Evolutionary conservation across 2,329 filamentous ascomycete species (phyloP).

Genomic region (Aspergillus niger): DNA sequence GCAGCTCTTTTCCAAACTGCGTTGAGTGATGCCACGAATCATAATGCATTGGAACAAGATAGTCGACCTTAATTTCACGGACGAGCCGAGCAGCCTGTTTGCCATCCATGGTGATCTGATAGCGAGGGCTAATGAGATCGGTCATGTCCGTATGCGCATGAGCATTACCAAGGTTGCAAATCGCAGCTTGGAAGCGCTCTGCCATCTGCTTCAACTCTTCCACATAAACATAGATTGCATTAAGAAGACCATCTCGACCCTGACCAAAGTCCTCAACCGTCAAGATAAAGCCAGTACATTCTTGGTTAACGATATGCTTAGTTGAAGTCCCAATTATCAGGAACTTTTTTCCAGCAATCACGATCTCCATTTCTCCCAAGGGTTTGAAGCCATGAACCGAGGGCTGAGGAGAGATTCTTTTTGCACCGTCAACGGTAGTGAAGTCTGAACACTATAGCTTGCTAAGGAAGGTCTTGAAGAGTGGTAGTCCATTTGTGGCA

Average conservation of each 20-base stretch:
- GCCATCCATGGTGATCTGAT: slow-evolving; percentile 51
- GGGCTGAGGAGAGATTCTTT: slow-evolving; percentile 48
- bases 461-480: no score
- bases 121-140: slow-evolving; percentile 21
- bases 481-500: no score
- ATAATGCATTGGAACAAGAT: slow-evolving; percentile 52
- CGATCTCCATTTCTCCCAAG: slow-evolving; percentile 40
- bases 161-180: slow-evolving; percentile 48
- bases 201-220: slow-evolving; percentile 42
- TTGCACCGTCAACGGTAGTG: slow-evolving; percentile 50
- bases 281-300: slow-evolving; percentile 52
- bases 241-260: slow-evolving; percentile 39
- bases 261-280: slow-evolving; percentile 41
- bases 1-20: slow-evolving; percentile 36
- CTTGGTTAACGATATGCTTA: slow-evolving; percentile 47
- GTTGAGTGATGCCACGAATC: slow-evolving; percentile 52
- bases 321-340: slow-evolving; percentile 48
- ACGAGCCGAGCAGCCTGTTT: slow-evolving; percentile 44
- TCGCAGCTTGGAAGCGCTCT: slow-evolving; percentile 41
- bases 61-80: slow-evolving; percentile 43
- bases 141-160: slow-evolving; percentile 17
- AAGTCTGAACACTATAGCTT: slow-evolving; percentile 21
- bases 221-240: slow-evolving; percentile 52
- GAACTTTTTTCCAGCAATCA: slow-evolving; percentile 38
- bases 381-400: slow-evolving; percentile 43